Conservation (phyloP, 371 early-diverging fungal genomes). For the Actinomortierella ambigua region DNA sequence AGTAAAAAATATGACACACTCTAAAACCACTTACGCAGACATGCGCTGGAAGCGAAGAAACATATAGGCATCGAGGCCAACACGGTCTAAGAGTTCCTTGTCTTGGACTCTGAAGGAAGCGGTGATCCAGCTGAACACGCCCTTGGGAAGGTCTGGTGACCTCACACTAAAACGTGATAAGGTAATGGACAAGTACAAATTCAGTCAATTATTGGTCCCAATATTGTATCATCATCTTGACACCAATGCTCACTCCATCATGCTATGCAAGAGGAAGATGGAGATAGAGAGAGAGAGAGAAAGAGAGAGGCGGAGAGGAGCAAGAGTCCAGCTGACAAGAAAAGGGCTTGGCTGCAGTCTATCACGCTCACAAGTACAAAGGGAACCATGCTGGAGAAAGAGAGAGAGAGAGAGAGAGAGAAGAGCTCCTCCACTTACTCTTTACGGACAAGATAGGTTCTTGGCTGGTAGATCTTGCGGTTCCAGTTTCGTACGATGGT, state of each 20-base stretch:
- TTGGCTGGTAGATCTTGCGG: conserved; percentile 72
- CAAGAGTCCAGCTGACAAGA: not conserved
- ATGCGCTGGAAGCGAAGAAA: conserved; percentile 73
- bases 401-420: not conserved
- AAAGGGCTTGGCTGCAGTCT: no score
- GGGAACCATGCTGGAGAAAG: not conserved
- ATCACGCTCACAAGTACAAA: no score
- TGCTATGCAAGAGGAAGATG: not conserved
- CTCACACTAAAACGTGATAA: conserved; percentile 50
- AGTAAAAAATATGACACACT: no score
- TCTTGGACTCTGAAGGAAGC: conserved; percentile 61
- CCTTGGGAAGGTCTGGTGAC: conserved; percentile 59
- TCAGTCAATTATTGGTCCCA: not conserved
- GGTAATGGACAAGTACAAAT: not conserved
- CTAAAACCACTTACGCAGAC: conserved; percentile 49
- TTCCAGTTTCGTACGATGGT: conserved; percentile 62
- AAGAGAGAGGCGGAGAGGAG: not conserved
- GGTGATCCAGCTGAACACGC: conserved; percentile 65
- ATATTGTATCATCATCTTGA: not conserved
- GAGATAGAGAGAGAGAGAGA: not conserved
- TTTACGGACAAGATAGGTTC: conserved; percentile 68
- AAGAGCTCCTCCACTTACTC: conserved; percentile 43
- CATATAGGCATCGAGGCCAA: conserved; percentile 83
- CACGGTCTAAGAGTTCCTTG: conserved; percentile 57
- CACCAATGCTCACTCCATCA: not conserved